Evolutionary conservation across 306 rosid genomes (phyloP), one percentile per base, ranked within the genome.

Genomic region (Boehmeria nivea): DNA sequence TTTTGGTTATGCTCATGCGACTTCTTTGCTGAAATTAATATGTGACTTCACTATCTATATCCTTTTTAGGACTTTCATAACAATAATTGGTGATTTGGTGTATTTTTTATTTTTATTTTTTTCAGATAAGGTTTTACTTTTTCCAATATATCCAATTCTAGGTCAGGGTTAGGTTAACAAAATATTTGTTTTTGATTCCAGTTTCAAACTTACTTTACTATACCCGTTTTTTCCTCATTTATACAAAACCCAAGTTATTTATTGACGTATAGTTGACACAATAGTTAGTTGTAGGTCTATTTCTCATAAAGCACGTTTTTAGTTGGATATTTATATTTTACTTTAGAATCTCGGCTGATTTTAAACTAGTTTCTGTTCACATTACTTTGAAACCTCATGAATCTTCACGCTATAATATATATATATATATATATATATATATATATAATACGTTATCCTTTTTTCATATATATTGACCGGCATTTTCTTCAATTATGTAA

Each of bases 101-200:
- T 31, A 6, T 10, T 4, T 31, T 31, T 31, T 31, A 31, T 31
- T 31, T 31, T 31, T 6, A 6, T 31, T 31, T 4, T 20, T 27
- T 66, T 14, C 9, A 37, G 48, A 43, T 65, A 39, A 43, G 8
- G 38, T 46, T 55, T 15, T 48, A 34, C 26, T 45, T 54, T 54
- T 5, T n/a, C 47, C 37, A 37, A 40, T 40, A 40, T 40, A n/a
- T 22, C 14, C 38, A 13, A 1, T 31, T 34, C 16, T 28, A 36
- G 57, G 57, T 64, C 61, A 44, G 22, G 38, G 57, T 56, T 65
- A 55, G 70, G 63, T 56, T 34, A 46, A 45, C 39, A 19, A 64
- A 19, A 5, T 2, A 2, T 54, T 19, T 40, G 26, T 54, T 54
- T 51, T 53, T 16, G 10, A 54, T 51, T 51, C 33, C 2, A 51